phyloP scores from a whole-genome alignment of 116 monocot genomes.

The Thalassia testudinum region DNA sequence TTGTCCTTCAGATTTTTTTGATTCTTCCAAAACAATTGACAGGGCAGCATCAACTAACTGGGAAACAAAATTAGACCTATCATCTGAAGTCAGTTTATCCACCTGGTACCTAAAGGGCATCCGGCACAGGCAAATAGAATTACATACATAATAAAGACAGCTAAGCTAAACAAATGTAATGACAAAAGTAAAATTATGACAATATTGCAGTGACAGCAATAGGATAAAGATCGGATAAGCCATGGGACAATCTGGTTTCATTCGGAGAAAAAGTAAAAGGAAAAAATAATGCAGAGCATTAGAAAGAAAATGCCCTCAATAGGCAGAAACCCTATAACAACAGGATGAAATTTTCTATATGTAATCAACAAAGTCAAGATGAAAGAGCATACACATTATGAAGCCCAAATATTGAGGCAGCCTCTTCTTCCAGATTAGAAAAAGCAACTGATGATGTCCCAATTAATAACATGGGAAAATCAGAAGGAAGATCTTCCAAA shows the following conservation, averaged over 20 bases:
- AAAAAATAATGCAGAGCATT: too few relatives aligned
- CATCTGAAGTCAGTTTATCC: slow-evolving; percentile 54
- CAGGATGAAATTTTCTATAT: too few relatives aligned
- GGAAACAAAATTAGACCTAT: slow-evolving; percentile 45
- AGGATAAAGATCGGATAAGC: too few relatives aligned
- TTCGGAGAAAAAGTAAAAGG: too few relatives aligned
- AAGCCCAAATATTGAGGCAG: slow-evolving; percentile 50
- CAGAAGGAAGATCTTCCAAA: slow-evolving; percentile 89
- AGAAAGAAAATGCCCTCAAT: too few relatives aligned
- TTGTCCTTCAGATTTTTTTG: slow-evolving; percentile 26
- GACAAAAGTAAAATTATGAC: too few relatives aligned
- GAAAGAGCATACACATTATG: slow-evolving; percentile 44
- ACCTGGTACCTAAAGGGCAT: slow-evolving; percentile 55
- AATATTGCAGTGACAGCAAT: too few relatives aligned
- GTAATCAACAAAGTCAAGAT: not conserved
- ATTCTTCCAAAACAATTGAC: slow-evolving; percentile 46
- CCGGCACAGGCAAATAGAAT: not conserved
- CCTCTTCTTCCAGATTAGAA: slow-evolving; percentile 52
- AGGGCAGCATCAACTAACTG: slow-evolving; percentile 45
- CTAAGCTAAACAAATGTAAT: too few relatives aligned
- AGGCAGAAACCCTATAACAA: too few relatives aligned
- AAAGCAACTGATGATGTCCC: slow-evolving; percentile 68
- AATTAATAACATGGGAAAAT: slow-evolving; percentile 73
- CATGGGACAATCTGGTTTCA: too few relatives aligned
- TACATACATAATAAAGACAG: too few relatives aligned